Evolutionary conservation across 306 rosid genomes (phyloP), one percentile per base, ranked within the genome.

Genomic region (Clitoria ternatea): DNA sequence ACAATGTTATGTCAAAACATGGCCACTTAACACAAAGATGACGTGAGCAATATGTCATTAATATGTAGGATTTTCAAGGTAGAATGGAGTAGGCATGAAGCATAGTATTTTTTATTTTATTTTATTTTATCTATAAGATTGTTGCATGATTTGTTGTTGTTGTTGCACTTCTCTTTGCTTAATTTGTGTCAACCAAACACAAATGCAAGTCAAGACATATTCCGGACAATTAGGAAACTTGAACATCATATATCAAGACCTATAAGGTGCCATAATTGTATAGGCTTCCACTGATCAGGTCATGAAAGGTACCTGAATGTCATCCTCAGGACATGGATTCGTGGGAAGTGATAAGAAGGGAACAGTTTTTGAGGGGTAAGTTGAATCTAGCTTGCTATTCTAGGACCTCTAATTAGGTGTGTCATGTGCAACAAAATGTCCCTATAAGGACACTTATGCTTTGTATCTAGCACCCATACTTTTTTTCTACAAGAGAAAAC

Each of bases 1-100:
- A n/a, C n/a, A n/a, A n/a, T n/a, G n/a, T 45, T 59, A 9, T 72
- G 77, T 55, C 67, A 61, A 73, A 73, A 66, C 76, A 63, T 17
- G 14, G 19, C 74, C 62, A 66, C 74, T 79, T 57, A 37, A 37
- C 64, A 23, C 67, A 56, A 57, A 76, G n/a, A 74, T 87, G 91
- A 85, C 53, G 86, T 54, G 6, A 80, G 78, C 90, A 72, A 40
- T 84, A 80, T 80, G 85, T 85, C 96, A 87, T 67, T 33, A 5
- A 33, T 54, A 60, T 59, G 37, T 39, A 59, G 63, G 42, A 52
- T 54, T 9, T 9, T 18, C n/a, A 26, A 63, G 27, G 27, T 42
- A 74, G 69, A 18, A 61, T 66, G 30, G 59, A 79, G 18, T 70
- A 73, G 52, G 50, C 53, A 44, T 54, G 30, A 82, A 61, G 54